These are phyloP conservation scores for Nadsonia commutata DNA, from an alignment of 1,139 yeast species.

Conservation along the genomic window DNA sequence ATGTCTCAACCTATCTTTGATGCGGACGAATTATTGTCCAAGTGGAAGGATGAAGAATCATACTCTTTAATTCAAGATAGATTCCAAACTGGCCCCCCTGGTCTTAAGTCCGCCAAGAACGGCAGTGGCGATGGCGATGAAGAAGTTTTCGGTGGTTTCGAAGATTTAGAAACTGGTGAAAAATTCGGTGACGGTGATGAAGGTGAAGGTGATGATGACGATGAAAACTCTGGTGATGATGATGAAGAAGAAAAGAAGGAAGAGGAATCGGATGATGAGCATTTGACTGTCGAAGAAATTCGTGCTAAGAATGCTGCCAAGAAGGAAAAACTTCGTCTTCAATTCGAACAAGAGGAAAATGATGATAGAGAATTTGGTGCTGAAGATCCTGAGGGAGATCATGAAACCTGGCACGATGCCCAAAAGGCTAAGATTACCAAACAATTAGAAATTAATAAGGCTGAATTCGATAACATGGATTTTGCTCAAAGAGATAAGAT, in stretches of 20 bases:
- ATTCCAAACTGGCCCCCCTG: neutral
- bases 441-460: slow-evolving; percentile 84
- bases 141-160: slow-evolving; percentile 64
- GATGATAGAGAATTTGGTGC: slow-evolving; percentile 61
- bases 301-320: slow-evolving; percentile 71
- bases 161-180: slow-evolving; percentile 49
- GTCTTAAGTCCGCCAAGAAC: slow-evolving; percentile 20
- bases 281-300: slow-evolving; percentile 25
- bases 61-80: slow-evolving; percentile 26
- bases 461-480: slow-evolving; percentile 52
- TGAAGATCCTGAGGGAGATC: slow-evolving; percentile 60
- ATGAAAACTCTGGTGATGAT: slow-evolving; percentile 24
- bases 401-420: slow-evolving; percentile 93
- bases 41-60: slow-evolving; percentile 21
- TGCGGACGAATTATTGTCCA: slow-evolving; percentile 16
- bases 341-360: slow-evolving; percentile 70
- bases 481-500: slow-evolving; percentile 58
- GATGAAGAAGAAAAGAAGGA: slow-evolving; percentile 40
- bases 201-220: slow-evolving; percentile 21
- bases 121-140: slow-evolving; percentile 29
- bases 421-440: slow-evolving; percentile 96
- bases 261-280: slow-evolving; percentile 29
- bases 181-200: slow-evolving; percentile 12
- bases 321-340: slow-evolving; percentile 75
- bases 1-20: slow-evolving; percentile 10